phyloP scores from a whole-genome alignment of 345 rosid species.

The Moricandia moricandioides region DNA sequence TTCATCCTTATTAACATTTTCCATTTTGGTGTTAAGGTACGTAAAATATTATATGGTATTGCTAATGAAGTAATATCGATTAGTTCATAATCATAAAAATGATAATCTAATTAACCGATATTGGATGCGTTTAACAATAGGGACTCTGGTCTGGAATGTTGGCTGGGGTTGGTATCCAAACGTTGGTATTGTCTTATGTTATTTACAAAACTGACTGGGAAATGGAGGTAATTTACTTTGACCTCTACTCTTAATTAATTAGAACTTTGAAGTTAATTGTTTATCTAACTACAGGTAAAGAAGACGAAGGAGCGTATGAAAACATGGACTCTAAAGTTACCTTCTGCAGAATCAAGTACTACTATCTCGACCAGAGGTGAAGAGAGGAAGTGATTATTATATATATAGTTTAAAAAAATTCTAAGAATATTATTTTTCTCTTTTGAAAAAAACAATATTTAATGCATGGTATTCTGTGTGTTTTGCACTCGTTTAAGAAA shows the following conservation, averaged over 20 bases:
- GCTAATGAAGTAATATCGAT: background rate
- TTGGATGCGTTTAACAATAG: constrained; percentile 27
- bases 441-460: background rate
- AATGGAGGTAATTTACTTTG: constrained; percentile 30
- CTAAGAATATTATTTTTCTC: background rate
- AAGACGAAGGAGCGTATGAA: constrained; percentile 37
- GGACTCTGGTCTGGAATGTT: constrained; percentile 52
- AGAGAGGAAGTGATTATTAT: constrained; percentile 28
- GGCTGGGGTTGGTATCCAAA: constrained; percentile 40
- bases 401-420: background rate
- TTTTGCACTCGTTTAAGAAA: background rate
- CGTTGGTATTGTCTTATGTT: constrained; percentile 33
- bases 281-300: constrained; percentile 20
- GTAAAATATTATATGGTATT: background rate
- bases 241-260: background rate
- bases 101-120: background rate
- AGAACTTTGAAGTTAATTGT: background rate
- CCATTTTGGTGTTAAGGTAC: constrained; percentile 43
- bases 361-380: constrained; percentile 4
- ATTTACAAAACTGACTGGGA: constrained; percentile 53
- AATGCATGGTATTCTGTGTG: background rate
- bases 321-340: constrained; percentile 26
- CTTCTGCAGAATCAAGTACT: constrained; percentile 2
- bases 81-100: background rate
- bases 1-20: constrained; percentile 34